Conservation (phyloP, 73 alveolate species). For the Symbiodinium natans region DNA sequence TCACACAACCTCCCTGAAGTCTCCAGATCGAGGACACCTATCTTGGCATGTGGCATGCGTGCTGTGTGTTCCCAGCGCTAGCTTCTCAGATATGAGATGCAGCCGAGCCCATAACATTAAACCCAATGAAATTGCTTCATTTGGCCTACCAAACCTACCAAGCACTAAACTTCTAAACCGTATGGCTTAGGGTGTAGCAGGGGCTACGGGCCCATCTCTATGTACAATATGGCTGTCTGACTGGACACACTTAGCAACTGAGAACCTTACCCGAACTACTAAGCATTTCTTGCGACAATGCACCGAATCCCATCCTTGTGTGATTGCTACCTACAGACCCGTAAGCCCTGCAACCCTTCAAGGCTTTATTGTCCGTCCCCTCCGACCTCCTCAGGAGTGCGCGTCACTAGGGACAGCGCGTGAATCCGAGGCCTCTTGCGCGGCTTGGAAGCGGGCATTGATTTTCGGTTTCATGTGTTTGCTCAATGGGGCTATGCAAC, state of each 20-base stretch:
- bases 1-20: background rate
- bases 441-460: background rate
- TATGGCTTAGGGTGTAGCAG: too few relatives aligned
- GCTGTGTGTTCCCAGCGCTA: background rate
- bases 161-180: too few relatives aligned
- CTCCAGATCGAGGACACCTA: background rate
- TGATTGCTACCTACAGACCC: background rate
- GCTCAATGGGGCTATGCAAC: too few relatives aligned
- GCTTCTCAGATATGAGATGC: background rate
- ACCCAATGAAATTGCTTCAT: too few relatives aligned
- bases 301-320: background rate
- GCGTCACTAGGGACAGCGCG: conserved; percentile 54
- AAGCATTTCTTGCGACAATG: background rate
- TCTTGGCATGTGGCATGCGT: too few relatives aligned
- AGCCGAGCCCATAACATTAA: too few relatives aligned
- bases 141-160: too few relatives aligned
- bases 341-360: background rate
- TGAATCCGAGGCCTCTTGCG: conserved; percentile 45
- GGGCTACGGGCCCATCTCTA: too few relatives aligned
- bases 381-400: conserved; percentile 11
- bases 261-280: background rate
- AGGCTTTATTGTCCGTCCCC: conserved; percentile 29
- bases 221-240: too few relatives aligned
- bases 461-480: too few relatives aligned
- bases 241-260: background rate